phyloP scores from a whole-genome alignment of 2,329 filamentous ascomycete genomes.

The Cordyceps cicadae region DNA sequence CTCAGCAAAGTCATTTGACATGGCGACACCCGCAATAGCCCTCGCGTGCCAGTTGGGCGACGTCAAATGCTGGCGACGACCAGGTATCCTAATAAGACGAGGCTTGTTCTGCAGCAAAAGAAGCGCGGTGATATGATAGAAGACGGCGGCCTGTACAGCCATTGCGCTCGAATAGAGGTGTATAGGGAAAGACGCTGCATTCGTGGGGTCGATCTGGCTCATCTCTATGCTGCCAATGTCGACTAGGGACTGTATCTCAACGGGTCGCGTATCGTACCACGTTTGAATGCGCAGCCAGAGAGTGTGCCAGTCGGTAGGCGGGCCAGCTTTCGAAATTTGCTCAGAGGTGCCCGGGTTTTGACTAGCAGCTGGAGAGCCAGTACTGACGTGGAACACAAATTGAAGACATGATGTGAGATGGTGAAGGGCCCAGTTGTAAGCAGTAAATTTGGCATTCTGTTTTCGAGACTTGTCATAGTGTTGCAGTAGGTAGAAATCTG shows the following conservation, averaged over 20 bases:
- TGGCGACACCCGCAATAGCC: slow-evolving; percentile 21
- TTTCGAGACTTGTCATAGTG: not conserved
- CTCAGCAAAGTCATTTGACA: slow-evolving; percentile 23
- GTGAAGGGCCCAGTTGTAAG: not conserved
- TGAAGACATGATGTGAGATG: slow-evolving; percentile 2
- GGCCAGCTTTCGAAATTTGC: not conserved
- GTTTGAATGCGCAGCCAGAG: slow-evolving; percentile 15
- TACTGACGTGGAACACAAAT: not conserved
- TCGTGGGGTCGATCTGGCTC: slow-evolving; percentile 14
- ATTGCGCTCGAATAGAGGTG: slow-evolving; percentile 17
- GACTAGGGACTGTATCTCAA: slow-evolving; percentile 14
- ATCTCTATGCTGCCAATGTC: slow-evolving; percentile 17
- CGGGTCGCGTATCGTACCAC: slow-evolving; percentile 14
- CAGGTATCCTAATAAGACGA: slow-evolving; percentile 14
- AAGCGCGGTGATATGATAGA: slow-evolving; percentile 17
- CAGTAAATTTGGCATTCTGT: not conserved
- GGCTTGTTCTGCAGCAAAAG: slow-evolving; percentile 18
- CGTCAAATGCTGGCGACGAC: slow-evolving; percentile 2
- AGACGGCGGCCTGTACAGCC: slow-evolving; percentile 16
- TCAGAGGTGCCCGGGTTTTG: not conserved
- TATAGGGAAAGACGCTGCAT: slow-evolving; percentile 16
- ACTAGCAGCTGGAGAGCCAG: not conserved
- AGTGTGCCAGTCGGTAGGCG: slow-evolving; percentile 11
- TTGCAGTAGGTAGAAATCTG: not conserved
- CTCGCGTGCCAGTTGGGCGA: slow-evolving; percentile 23